A percentile compares a stretch with the other conserved stretches of the same genome.
Conservation (phyloP, 768 basidiomycete species). For the Hericium alpestre region DNA sequence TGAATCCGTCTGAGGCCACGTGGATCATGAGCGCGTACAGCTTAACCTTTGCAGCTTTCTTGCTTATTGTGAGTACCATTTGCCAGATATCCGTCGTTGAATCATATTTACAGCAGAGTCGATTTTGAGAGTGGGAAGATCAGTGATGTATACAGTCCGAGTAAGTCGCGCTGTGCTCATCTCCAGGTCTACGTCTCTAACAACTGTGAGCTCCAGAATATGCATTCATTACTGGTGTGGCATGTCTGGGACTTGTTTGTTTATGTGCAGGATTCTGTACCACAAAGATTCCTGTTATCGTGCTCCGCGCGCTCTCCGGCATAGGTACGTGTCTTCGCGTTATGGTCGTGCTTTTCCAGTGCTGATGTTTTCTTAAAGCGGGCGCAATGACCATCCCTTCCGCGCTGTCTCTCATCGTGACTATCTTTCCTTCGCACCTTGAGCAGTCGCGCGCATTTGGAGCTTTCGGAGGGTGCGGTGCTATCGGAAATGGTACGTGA, state of each 20-base stretch:
- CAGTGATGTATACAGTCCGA: conserved; percentile 23
- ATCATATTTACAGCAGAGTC: not conserved
- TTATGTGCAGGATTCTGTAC: not conserved
- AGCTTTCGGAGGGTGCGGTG: conserved; percentile 34
- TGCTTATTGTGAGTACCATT: conserved; percentile 21
- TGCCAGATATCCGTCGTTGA: not conserved
- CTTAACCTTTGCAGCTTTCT: conserved; percentile 25
- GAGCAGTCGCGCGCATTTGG: conserved; percentile 35
- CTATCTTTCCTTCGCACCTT: conserved; percentile 32
- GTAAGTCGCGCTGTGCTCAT: conserved; percentile 2
- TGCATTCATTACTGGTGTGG: not conserved
- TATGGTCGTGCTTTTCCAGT: not conserved
- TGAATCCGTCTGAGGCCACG: conserved; percentile 18
- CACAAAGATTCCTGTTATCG: not conserved
- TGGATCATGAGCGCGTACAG: conserved; percentile 28
- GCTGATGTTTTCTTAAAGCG: conserved; percentile 9
- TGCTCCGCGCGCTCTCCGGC: not conserved
- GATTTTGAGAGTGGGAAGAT: conserved; percentile 21
- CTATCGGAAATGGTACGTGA: conserved; percentile 30
- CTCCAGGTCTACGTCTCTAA: no score
- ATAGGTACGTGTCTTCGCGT: not conserved
- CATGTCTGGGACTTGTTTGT: not conserved
- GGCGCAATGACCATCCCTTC: conserved; percentile 35
- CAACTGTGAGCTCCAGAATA: not conserved
- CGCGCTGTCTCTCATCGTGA: conserved; percentile 32